Percentiles rank a stretch among this genome's conserved stretches.
These are phyloP conservation scores for Suhomyces kilbournensis DNA, from an alignment of 805 yeast species.

Conservation along the genomic window DNA sequence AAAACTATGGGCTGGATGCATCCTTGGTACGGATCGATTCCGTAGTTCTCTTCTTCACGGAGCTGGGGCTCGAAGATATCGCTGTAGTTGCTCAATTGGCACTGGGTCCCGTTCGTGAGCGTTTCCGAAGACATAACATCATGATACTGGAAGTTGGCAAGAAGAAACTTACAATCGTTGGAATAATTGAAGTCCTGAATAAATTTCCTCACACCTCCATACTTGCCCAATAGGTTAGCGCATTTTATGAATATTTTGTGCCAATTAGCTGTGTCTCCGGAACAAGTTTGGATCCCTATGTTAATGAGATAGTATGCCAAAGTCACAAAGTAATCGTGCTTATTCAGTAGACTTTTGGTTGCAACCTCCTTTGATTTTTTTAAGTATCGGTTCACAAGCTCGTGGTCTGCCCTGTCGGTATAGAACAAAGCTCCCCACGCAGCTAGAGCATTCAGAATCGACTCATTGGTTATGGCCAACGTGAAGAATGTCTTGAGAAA, in stretches of 20 bases:
- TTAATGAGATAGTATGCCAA: constrained; percentile 22
- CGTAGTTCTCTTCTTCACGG: constrained; percentile 28
- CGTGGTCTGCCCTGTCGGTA: constrained; percentile 10
- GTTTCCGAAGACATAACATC: constrained; percentile 40
- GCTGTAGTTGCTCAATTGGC: constrained; percentile 33
- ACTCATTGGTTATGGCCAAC: constrained; percentile 19
- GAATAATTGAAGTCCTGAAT: constrained; percentile 26
- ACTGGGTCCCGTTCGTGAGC: constrained; percentile 33
- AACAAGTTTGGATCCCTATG: constrained; percentile 19
- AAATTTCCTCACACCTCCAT: constrained; percentile 37
- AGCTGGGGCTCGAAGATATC: constrained; percentile 24
- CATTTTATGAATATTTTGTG: constrained; percentile 32
- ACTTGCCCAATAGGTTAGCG: constrained; percentile 24
- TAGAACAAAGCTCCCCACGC: constrained; percentile 31
- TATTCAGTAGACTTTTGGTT: constrained; percentile 8
- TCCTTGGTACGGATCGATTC: constrained; percentile 47
- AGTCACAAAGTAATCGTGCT: constrained; percentile 16
- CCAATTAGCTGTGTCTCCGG: constrained; percentile 35
- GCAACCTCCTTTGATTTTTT: constrained; percentile 13
- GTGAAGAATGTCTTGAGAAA: constrained; percentile 25
- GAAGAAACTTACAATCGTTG: constrained; percentile 41
- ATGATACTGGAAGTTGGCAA: constrained; percentile 42
- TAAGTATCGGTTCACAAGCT: constrained; percentile 12
- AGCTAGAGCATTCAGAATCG: constrained; percentile 23
- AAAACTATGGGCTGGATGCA: constrained; percentile 37